phyloP scores from a whole-genome alignment of 331 rosid species.

The Ulmus americana region DNA sequence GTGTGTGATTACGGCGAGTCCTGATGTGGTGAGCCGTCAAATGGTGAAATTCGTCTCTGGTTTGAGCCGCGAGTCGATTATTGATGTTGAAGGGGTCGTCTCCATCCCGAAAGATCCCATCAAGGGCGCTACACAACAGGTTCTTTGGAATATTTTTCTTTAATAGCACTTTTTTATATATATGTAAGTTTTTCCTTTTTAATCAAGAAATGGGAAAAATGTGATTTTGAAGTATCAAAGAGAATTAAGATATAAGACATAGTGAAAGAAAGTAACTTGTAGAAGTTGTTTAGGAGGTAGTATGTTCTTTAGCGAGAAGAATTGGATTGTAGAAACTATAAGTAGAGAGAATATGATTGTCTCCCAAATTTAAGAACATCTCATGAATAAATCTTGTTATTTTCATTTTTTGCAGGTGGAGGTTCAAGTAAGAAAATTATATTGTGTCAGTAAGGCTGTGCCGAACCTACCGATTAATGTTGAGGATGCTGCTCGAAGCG shows the following conservation, averaged over 20 bases:
- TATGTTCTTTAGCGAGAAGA: too few species aligned
- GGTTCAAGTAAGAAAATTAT: conserved; percentile 65
- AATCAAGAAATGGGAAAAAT: neutral
- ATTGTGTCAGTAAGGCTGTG: conserved; percentile 51
- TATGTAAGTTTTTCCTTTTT: neutral
- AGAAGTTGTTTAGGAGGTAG: too few species aligned
- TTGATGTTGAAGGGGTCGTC: conserved; percentile 67
- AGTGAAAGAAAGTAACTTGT: too few species aligned
- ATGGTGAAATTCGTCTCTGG: conserved; percentile 73
- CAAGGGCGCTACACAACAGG: conserved; percentile 82
- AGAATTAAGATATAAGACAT: neutral
- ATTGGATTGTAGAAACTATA: too few species aligned
- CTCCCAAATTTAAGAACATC: neutral
- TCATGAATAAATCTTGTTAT: neutral
- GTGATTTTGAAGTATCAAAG: neutral
- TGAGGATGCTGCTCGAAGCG: conserved; percentile 91
- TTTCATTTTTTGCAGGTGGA: conserved; percentile 53
- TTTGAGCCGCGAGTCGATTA: conserved; percentile 74
- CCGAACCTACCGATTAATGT: conserved; percentile 53
- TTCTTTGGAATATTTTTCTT: neutral
- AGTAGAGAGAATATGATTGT: neutral
- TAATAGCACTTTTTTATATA: neutral
- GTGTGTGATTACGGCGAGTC: conserved; percentile 63
- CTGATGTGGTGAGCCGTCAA: conserved; percentile 62
- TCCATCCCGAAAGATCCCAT: conserved; percentile 52